Evolutionary conservation across 2,329 filamentous ascomycete species (phyloP), one percentile per base, ranked within the genome.

Genomic region (Colletotrichum sp.): DNA sequence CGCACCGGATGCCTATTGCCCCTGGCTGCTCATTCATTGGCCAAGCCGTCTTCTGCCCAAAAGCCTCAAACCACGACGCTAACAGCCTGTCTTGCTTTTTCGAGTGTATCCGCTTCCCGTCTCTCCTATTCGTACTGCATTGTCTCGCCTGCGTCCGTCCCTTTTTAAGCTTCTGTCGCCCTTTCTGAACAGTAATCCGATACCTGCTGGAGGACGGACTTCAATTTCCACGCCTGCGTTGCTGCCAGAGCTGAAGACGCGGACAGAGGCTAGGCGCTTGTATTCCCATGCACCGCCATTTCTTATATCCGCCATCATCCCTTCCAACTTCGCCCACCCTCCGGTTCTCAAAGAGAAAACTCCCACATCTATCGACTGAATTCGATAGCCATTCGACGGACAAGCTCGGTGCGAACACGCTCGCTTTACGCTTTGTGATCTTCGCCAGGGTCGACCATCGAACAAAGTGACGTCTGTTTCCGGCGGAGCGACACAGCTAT

Each of bases 111-210:
- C 73, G 70, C 59, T 44, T 44, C 44, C 57, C 64, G 70, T 59
- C 64, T 62, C 73, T 68, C 73, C 70, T 76, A 73, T 69, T 76
- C 70, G 73, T 52, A 59, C 57, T 73, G 70, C 44, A 69, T 64
- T 76, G 70, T 76, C 73, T 76, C 65, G 73, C 73, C 49, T 76
- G 70, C 70, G 70, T 69, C 73, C 64, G 73, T 76, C 70, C 70
- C 73, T 73, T 69, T 71, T 76, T 73, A 76, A 76, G 64, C 73
- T 76, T 76, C 73, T 76, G 73, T 76, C 73, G 73, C 73, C 73
- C 73, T 76, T 76, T 73, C 64, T 76, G 73, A 76, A 59, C 70
- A 59, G 26, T 21, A 69, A 76, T 59, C 64, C 34, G 64, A 76
- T 73, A 36, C 70, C 59, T 44, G 64, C n/a, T 32, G 12, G 70